Base-by-base conservation (phyloP, 257 asterid genomes). In the Solanum boliviense region DNA sequence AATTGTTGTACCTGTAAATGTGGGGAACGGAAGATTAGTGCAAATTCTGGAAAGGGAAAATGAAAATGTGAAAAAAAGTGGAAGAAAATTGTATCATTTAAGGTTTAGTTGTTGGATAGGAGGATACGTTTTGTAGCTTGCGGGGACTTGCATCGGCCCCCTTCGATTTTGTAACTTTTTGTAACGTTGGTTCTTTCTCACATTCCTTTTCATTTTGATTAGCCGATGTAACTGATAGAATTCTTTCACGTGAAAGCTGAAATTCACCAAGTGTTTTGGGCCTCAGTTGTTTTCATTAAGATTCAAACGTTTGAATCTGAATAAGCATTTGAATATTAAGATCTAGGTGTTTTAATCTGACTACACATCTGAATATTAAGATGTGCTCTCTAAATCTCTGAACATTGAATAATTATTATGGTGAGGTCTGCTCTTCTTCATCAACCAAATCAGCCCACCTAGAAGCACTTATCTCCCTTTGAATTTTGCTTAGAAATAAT, bases 111-210 rank as follows among this genome's bases (percentile, higher is more conserved):
- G 94, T 93, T 89, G 86, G 89, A 89, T 86, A 71, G 86, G 83
- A 90, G 91, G 88, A 83, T 83, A 89, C 86, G 84, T 84, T 91
- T 93, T 90, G 95, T 95, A 93, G 98, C 87, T 89, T 68, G 65
- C 36, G 89, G 91, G 91, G 89, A 72, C 79, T 75, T 60, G 84
- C 73, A 85, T 83, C 73, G 88, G 92, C 92, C 89, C 89, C 81
- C 87, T 87, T 34, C 36, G 79, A 68, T 91, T 87, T 90, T 90
- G 92, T 84, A 88, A 89, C 74, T 89, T 83, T 89, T 89, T 91
- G 90, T 74, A 84, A 48, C 79, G 75, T 88, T 27, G 39, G 60
- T 34, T 74, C 60, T 62, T 46, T 84, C 84, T 86, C 67, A 84
- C 73, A 36, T 65, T 88, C 73, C 72, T 82, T 48, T 39, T 73